Evolutionary conservation across 2,329 filamentous ascomycete species (phyloP), one percentile per base, ranked within the genome.

Genomic region (Pestalotiopsis sp.): DNA sequence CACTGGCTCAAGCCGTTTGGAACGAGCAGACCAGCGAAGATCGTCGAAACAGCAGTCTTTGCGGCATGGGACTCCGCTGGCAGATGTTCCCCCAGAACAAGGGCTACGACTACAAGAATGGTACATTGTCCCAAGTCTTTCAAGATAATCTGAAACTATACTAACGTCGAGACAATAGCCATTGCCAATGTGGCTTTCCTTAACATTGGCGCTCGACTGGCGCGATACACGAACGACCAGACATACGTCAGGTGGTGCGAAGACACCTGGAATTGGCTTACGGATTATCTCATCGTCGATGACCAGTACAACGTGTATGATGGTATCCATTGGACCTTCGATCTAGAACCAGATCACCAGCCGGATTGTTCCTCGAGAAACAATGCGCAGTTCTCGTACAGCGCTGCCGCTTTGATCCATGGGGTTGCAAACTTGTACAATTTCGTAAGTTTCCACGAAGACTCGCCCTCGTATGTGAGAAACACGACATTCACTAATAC

Each of bases 31-130:
- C 83, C 2, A 72, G 73, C 14, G 66, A 69, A 9, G 41, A 5
- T 9, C 71, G 74, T 27, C 90, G 88, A 82, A 80, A 76, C 0
- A 70, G 76, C 0, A 83, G 83, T 2, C 38, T 69, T 12, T 92
- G 90, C 74, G 81, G 80, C 52, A 90, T 89, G 65, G 90, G 89
- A 7, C 75, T 92, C 71, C 85, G 86, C 70, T 92, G 90, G 90
- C 89, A 92, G 79, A 86, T 92, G 57, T 90, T 84, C 77, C 77
- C 83, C 2, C 83, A 81, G 72, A 89, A 89, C 73, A 81, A 77
- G 14, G 89, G 89, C n/a, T 82, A 81, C 63, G 74, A 81, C 63
- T 83, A 82, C 73, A 77, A 85, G 70, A 83, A 81, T 71, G 76
- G 74, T 77, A 65, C 64, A 73, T 71, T 52, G 2, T 2, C 14